Percentiles rank a stretch among this genome's conserved stretches.
Evolutionary conservation across 352 stramenopile genomes (phyloP).

Genomic region (Pythium vanterpoolii): DNA sequence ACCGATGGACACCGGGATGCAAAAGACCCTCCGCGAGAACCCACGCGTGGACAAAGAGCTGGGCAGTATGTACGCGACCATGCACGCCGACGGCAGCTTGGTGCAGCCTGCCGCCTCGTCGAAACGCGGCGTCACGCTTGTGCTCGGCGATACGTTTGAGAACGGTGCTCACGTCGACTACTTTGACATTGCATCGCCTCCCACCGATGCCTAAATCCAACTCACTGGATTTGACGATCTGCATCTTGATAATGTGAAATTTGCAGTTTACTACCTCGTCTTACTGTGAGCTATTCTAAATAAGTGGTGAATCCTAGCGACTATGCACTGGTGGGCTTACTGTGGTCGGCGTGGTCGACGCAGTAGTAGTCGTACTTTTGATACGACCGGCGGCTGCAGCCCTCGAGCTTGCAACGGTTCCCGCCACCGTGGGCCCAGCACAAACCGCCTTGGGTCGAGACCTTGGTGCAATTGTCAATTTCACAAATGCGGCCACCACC

Average conservation of each 20-base stretch:
- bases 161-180: constrained; percentile 80
- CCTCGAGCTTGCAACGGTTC: constrained; percentile 62
- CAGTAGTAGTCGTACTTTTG: constrained; percentile 76
- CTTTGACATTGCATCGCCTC: constrained; percentile 39
- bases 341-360: constrained; percentile 40
- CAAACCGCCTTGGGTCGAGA: constrained; percentile 59
- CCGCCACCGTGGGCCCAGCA: constrained; percentile 80
- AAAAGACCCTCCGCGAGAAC: constrained; percentile 58
- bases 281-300: too few relatives aligned
- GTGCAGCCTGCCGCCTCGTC: constrained; percentile 56
- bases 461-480: constrained; percentile 50
- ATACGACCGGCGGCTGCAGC: constrained; percentile 70
- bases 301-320: neutral
- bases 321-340: constrained; percentile 6
- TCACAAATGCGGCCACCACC: constrained; percentile 71
- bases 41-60: constrained; percentile 36
- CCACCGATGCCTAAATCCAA: neutral
- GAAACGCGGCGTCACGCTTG: constrained; percentile 49
- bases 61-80: constrained; percentile 37
- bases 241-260: too few relatives aligned
- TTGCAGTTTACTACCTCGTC: too few relatives aligned
- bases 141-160: constrained; percentile 45
- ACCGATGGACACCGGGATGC: constrained; percentile 88
- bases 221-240: too few relatives aligned
- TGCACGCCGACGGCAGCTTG: constrained; percentile 53